Percentiles rank a stretch among this genome's conserved stretches.
Conservation (phyloP, 108 stramenopile species). For the Pseudonitzschia pungens region DNA sequence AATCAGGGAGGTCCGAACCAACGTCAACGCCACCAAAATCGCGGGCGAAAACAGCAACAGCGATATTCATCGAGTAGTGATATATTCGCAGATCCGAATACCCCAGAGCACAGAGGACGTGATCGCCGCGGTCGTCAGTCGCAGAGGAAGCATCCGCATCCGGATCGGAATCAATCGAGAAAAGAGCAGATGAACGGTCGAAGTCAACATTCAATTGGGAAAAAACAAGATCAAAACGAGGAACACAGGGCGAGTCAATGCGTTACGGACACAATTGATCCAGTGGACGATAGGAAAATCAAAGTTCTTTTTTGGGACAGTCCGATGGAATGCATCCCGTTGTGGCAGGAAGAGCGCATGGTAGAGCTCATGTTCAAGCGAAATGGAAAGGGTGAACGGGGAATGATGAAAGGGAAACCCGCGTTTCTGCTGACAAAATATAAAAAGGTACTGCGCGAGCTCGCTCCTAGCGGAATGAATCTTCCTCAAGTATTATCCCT, state of each 20-base stretch:
- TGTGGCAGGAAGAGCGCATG: constrained; percentile 21
- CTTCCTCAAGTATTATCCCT: constrained; percentile 57
- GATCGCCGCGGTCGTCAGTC: too few relatives aligned
- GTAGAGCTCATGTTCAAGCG: constrained; percentile 31
- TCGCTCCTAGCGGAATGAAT: constrained; percentile 24
- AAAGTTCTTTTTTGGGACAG: constrained; percentile 3
- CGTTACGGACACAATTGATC: neutral
- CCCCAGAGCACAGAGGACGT: too few relatives aligned
- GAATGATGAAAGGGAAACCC: constrained; percentile 70
- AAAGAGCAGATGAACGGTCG: too few relatives aligned
- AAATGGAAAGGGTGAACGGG: constrained; percentile 55
- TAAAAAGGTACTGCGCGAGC: constrained; percentile 18
- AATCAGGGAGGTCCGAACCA: too few relatives aligned
- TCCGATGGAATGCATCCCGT: constrained; percentile 7
- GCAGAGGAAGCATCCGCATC: too few relatives aligned
- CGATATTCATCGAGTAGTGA: too few relatives aligned
- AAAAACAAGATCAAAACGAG: neutral
- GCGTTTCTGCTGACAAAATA: constrained; percentile 44
- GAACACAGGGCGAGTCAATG: neutral
- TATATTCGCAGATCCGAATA: too few relatives aligned
- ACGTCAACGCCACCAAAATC: too few relatives aligned
- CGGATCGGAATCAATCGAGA: too few relatives aligned
- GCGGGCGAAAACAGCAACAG: too few relatives aligned
- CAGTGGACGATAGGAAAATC: neutral
- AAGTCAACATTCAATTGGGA: too few relatives aligned